These are phyloP conservation scores for Tricholomella constricta DNA, from an alignment of 768 basidiomycete genomes.

Conservation along the genomic window DNA sequence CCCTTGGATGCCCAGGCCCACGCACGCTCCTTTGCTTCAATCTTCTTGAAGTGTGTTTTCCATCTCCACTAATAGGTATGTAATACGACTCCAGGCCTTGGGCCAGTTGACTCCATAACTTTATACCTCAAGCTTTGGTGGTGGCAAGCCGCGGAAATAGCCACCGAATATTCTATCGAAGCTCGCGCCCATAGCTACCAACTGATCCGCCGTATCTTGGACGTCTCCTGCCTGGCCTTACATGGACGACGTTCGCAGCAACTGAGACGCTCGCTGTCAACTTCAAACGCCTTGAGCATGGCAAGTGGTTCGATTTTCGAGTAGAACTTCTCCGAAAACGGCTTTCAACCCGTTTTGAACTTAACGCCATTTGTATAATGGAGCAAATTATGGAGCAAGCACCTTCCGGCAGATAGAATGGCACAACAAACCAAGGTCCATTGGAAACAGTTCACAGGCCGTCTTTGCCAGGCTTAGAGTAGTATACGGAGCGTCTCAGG, in stretches of 20 bases:
- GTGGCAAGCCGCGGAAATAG: not conserved
- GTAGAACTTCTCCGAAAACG: no score
- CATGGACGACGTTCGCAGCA: no score
- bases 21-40: no score
- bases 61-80: no score
- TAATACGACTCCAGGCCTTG: not conserved
- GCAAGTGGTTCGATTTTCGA: not conserved
- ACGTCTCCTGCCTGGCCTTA: not conserved
- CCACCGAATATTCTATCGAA: not conserved
- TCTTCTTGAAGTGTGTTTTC: no score
- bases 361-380: not conserved
- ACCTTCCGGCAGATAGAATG: not conserved
- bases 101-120: no score
- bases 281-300: not conserved
- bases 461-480: no score
- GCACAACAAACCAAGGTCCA: no score
- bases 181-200: not conserved
- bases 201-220: not conserved
- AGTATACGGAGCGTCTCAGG: conserved; percentile 1
- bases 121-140: not conserved
- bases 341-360: not conserved
- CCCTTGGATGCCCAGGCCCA: no score
- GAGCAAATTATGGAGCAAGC: not conserved
- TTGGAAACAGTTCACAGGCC: no score
- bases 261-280: no score